These are phyloP conservation scores for Fusarium sacchari DNA, from an alignment of 2,329 filamentous ascomycete genomes.

Conservation along the genomic window DNA sequence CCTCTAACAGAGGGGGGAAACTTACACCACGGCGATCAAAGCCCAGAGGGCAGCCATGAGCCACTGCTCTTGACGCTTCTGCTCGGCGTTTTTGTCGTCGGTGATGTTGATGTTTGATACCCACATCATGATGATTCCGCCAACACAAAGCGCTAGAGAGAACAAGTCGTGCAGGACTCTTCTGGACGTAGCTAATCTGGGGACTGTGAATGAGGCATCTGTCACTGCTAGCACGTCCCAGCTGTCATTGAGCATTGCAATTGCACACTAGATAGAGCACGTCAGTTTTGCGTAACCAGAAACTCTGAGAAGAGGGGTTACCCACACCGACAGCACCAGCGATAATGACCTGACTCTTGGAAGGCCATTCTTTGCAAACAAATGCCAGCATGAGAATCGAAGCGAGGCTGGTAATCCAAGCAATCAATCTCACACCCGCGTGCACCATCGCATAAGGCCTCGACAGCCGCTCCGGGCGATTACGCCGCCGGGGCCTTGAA, in stretches of 20 bases:
- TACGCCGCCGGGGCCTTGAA: conserved; percentile 15
- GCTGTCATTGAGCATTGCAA: conserved; percentile 52
- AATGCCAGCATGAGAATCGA: conserved; percentile 48
- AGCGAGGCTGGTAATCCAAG: conserved; percentile 47
- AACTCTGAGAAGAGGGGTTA: neutral
- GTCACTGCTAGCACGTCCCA: conserved; percentile 49
- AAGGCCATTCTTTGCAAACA: conserved; percentile 47
- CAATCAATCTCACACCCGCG: conserved; percentile 42
- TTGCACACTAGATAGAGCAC: conserved; percentile 40
- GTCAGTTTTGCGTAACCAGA: conserved; percentile 8
- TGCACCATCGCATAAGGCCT: conserved; percentile 36
- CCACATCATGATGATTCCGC: conserved; percentile 49
- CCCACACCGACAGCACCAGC: conserved; percentile 49
- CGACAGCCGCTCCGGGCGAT: conserved; percentile 13
- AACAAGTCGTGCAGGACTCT: conserved; percentile 48
- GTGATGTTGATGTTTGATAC: conserved; percentile 44
- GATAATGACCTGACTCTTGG: conserved; percentile 43
- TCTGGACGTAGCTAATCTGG: conserved; percentile 42
- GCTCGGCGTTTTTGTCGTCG: conserved; percentile 1
- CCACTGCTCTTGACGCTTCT: conserved; percentile 29
- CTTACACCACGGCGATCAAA: conserved; percentile 43
- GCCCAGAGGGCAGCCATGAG: conserved; percentile 38
- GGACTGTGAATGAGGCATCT: conserved; percentile 42
- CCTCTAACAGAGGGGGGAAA: neutral
- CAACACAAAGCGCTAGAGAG: conserved; percentile 47